Conservation (phyloP, 2,329 filamentous ascomycete species). For the Apiospora aurea region DNA sequence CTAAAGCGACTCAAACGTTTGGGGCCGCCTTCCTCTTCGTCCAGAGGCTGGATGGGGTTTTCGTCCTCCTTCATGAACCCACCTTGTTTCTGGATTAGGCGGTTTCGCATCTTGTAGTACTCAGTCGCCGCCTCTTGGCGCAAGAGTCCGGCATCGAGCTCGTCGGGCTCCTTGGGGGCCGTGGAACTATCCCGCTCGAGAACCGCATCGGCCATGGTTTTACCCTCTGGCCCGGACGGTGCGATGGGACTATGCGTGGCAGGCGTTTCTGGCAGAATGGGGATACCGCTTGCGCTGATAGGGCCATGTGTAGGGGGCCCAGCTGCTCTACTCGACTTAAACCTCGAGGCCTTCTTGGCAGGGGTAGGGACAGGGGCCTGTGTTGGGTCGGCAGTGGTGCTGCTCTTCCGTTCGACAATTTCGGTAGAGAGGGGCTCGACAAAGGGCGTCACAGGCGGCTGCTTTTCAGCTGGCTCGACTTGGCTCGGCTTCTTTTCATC, state of each 20-base stretch:
- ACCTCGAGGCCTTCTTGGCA: constrained; percentile 58
- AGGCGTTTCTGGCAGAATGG: constrained; percentile 49
- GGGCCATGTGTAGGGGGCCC: constrained; percentile 32
- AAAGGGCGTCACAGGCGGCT: constrained; percentile 35
- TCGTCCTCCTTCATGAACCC: constrained; percentile 80
- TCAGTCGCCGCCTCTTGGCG: constrained; percentile 81
- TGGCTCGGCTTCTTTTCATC: constrained; percentile 31
- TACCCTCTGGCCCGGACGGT: constrained; percentile 58
- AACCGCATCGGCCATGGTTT: constrained; percentile 65
- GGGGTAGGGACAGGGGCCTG: constrained; percentile 7
- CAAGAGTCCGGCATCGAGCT: constrained; percentile 75
- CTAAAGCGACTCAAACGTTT: constrained; percentile 76
- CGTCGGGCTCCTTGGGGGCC: constrained; percentile 57
- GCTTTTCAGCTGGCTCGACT: constrained; percentile 29
- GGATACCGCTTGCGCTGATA: constrained; percentile 27
- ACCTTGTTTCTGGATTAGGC: constrained; percentile 82
- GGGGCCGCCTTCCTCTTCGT: constrained; percentile 68
- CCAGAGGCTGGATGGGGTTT: constrained; percentile 69
- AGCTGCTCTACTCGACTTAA: constrained; percentile 52
- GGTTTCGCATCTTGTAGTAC: constrained; percentile 83
- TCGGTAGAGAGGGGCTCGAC: constrained; percentile 61
- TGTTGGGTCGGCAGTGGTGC: constrained; percentile 26
- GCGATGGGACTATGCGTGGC: constrained; percentile 49
- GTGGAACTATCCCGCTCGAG: constrained; percentile 59
- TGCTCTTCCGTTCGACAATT: constrained; percentile 50